Base-by-base conservation (phyloP, 1,284 basidiomycete genomes). In the Apiotrichum veenhuisii region DNA sequence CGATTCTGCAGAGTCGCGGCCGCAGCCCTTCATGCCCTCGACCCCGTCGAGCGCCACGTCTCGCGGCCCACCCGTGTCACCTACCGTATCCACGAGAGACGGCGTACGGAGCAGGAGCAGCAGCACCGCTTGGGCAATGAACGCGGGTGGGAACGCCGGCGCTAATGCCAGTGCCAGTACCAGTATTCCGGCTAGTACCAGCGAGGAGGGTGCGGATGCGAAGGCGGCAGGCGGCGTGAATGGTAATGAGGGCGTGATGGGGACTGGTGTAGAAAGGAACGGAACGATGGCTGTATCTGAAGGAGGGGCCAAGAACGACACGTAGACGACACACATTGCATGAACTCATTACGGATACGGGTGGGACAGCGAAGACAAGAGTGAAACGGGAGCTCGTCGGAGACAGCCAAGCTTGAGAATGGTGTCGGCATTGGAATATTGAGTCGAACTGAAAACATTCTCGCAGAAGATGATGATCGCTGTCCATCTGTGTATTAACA, bases 41-140 rank as follows among this genome's bases (percentile, higher is more conserved):
- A 46, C 44, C 12, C 44, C 44, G 18, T 46, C 44, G 18, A 46
- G 44, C 27, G 26, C 44, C 11, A 48, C 46, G 46, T 48, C 46
- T 10, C 46, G 34, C 11, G 46, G 46, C 46, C 46, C 33, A 11
- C 46, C 46, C 3, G 33, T 48, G 22, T 46, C 44, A 5, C 44
- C 44, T 2, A 46, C 44, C 2, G 8, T 18, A 1, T 11, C 18
- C n/a, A 30, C n/a, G 44, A n/a, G n/a, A n/a, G n/a, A n/a, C n/a
- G n/a, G n/a, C n/a, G n/a, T n/a, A n/a, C 26, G 9, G 22, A 14
- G 25, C 26, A 1, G 15, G 30, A 30, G 30, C 30, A 12, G 30
- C 5, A 30, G 30, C 30, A 30, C 7, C 30, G 30, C 20, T 25
- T 3, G 41, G 20, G 9, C 5, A 17, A 18, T 8, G 11, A 22